Evolutionary conservation across 768 basidiomycete species (phyloP).

Genomic region (Leccinum ochraceum): DNA sequence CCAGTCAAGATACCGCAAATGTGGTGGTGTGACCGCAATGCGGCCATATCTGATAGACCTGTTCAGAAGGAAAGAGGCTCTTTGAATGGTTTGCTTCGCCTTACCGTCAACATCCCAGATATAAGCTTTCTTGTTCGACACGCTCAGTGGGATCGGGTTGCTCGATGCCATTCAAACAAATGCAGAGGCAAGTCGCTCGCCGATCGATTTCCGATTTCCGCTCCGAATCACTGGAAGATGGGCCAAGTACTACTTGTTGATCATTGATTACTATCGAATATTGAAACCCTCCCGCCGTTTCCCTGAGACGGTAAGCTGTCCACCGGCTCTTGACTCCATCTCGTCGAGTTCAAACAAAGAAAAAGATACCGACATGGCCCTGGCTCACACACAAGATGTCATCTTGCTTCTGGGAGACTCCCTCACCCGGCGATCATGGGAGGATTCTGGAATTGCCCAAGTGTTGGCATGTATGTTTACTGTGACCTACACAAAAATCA

Average conservation of each 20-base stretch:
- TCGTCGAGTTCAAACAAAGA: not conserved
- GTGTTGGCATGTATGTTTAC: conserved; percentile 48
- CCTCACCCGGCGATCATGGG: conserved; percentile 72
- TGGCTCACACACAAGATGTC: conserved; percentile 54
- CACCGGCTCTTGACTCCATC: not conserved
- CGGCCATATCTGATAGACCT: conserved; percentile 65
- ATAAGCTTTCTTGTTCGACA: conserved; percentile 79
- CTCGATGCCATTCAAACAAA: conserved; percentile 11
- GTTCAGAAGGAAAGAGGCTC: not conserved
- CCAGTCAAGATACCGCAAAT: conserved; percentile 87
- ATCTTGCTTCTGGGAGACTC: conserved; percentile 84
- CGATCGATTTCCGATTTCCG: conserved; percentile 18
- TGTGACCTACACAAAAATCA: not conserved
- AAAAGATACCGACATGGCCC: conserved; percentile 43
- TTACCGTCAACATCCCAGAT: conserved; percentile 89
- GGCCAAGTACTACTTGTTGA: no score
- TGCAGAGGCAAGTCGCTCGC: not conserved
- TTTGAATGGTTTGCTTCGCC: conserved; percentile 7
- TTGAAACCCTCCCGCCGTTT: no score
- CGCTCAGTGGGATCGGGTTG: conserved; percentile 55
- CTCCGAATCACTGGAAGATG: conserved; percentile 8
- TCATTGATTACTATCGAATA: no score
- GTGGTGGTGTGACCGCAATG: conserved; percentile 74
- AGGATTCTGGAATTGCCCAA: conserved; percentile 62
- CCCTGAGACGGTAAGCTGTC: no score